phyloP scores from a whole-genome alignment of 306 rosid genomes.

The Rubus parviflorus region DNA sequence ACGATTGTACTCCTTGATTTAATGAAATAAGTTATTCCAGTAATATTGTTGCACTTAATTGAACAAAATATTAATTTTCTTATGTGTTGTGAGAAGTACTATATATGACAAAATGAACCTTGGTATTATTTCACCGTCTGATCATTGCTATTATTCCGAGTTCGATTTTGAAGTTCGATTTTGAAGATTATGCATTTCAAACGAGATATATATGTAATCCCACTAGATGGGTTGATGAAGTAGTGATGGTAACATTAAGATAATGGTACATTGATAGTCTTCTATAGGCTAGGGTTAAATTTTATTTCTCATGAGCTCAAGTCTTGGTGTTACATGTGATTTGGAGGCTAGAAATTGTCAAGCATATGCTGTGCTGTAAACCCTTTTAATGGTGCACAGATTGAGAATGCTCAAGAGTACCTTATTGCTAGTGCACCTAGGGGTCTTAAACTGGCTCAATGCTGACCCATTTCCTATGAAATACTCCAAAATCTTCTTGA shows the following conservation, averaged over 20 bases:
- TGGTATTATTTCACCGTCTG: too few relatives aligned
- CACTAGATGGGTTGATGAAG: background rate
- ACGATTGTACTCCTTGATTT: background rate
- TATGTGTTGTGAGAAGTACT: too few relatives aligned
- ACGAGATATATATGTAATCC: background rate
- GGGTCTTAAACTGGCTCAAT: conserved; percentile 85
- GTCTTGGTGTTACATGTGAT: conserved; percentile 2
- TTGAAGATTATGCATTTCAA: too few relatives aligned
- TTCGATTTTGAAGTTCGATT: too few relatives aligned
- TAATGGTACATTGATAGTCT: too few relatives aligned
- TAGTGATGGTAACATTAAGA: background rate
- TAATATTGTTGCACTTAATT: background rate
- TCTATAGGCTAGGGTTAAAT: background rate
- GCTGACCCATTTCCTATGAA: conserved; percentile 70
- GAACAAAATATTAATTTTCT: background rate
- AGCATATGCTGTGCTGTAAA: conserved; percentile 61
- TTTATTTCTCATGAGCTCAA: background rate
- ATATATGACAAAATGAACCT: too few relatives aligned
- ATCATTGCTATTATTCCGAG: too few relatives aligned
- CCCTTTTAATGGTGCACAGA: conserved; percentile 37
- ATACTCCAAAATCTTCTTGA: conserved; percentile 68
- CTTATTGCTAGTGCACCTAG: conserved; percentile 74
- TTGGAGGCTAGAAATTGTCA: background rate
- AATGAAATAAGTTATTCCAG: background rate
- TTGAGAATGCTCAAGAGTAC: conserved; percentile 55